These are phyloP conservation scores for Astrocystis sublimbata DNA, from an alignment of 495 filamentous ascomycete genomes.

Conservation along the genomic window DNA sequence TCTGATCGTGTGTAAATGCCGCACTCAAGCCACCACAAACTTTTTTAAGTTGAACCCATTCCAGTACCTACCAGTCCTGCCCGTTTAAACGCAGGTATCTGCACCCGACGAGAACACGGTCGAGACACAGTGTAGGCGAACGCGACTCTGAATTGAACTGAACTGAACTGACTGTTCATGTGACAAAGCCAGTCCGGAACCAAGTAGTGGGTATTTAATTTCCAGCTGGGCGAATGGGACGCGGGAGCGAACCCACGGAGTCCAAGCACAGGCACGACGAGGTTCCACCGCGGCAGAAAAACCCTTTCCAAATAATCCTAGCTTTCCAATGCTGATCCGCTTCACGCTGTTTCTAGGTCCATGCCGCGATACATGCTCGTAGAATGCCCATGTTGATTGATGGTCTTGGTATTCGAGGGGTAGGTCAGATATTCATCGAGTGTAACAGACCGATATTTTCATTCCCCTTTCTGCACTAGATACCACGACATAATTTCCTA, in stretches of 20 bases:
- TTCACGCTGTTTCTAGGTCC: neutral
- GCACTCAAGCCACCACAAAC: no score
- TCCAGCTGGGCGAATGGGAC: constrained; percentile 5
- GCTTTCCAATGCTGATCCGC: neutral
- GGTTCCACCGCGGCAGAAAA: neutral
- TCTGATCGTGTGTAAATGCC: no score
- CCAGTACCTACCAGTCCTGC: no score
- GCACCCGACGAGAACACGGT: neutral
- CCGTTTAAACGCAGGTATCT: no score
- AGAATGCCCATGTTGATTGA: neutral
- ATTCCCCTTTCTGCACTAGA: no score
- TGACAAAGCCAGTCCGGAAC: constrained; percentile 7
- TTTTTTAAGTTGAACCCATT: no score
- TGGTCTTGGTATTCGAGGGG: no score
- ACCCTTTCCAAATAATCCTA: neutral
- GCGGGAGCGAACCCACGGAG: neutral
- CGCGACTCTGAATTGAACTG: neutral
- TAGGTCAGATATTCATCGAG: no score
- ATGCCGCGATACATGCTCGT: neutral
- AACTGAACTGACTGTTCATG: constrained; percentile 8
- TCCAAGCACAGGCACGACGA: neutral
- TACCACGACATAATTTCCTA: no score
- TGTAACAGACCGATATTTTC: no score
- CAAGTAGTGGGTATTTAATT: constrained; percentile 4
- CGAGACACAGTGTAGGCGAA: neutral